phyloP scores from a whole-genome alignment of 495 filamentous ascomycete genomes.

The Neurospora sp. region DNA sequence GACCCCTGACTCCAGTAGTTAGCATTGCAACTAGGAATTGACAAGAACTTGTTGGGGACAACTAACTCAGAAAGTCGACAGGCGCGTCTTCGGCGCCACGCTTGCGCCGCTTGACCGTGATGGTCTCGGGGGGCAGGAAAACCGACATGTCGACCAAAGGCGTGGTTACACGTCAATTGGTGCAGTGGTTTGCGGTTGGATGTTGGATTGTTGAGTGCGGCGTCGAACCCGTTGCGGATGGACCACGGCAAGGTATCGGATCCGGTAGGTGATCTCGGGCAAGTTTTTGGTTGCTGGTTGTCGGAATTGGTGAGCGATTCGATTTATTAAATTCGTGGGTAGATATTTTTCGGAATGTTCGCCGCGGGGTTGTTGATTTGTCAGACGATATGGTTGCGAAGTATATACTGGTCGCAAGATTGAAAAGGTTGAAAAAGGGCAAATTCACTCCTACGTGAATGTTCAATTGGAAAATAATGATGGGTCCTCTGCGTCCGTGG shows the following conservation, averaged over 20 bases:
- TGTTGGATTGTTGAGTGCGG: background rate
- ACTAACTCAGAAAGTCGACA: constrained; percentile 42
- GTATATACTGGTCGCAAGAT: background rate
- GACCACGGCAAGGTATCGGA: background rate
- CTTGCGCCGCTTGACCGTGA: constrained; percentile 49
- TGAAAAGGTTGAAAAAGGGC: background rate
- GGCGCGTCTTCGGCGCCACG: constrained; percentile 38
- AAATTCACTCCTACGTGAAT: background rate
- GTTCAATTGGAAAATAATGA: background rate
- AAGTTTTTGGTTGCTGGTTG: background rate
- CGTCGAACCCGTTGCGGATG: background rate
- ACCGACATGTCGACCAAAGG: constrained; percentile 26
- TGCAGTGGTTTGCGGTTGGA: background rate
- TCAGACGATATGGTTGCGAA: background rate
- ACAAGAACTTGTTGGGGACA: background rate
- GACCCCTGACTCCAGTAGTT: constrained; percentile 7
- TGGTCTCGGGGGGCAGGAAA: constrained; percentile 35
- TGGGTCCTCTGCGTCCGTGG: background rate
- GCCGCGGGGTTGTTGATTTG: background rate
- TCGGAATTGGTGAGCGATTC: background rate
- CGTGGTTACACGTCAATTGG: background rate
- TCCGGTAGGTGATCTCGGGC: background rate
- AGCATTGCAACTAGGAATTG: constrained; percentile 1
- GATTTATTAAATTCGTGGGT: background rate
- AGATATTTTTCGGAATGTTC: background rate